Evolutionary conservation across 305 asterid genomes (phyloP).

Genomic region (Fraxinus velutina): DNA sequence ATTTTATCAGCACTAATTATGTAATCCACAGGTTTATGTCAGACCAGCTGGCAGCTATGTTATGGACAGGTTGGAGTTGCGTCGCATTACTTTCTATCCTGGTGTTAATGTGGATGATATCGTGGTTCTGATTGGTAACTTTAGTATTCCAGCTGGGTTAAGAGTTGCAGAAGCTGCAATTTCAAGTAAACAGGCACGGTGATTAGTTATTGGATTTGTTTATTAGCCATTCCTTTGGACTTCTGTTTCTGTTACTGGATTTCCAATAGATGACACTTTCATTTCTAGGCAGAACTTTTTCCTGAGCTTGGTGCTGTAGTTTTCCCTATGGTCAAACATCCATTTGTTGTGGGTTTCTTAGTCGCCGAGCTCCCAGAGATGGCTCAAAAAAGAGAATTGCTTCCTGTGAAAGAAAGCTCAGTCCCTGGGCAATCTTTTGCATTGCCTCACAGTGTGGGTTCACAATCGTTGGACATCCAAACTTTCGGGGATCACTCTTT

Average conservation of each 20-base stretch:
- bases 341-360: slow-evolving; percentile 89
- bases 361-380: slow-evolving; percentile 78
- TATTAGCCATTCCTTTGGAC: slow-evolving; percentile 1
- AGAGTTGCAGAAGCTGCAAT: slow-evolving; percentile 81
- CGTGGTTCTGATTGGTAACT: slow-evolving; percentile 71
- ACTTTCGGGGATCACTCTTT: slow-evolving; percentile 37
- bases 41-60: slow-evolving; percentile 97
- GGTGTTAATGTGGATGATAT: slow-evolving; percentile 56
- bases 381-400: slow-evolving; percentile 41
- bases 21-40: slow-evolving; percentile 67
- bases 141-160: slow-evolving; percentile 72
- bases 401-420: slow-evolving; percentile 37
- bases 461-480: slow-evolving; percentile 46
- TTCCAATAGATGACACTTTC: slow-evolving; percentile 32
- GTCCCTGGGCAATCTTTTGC: slow-evolving; percentile 40
- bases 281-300: slow-evolving; percentile 70
- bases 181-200: slow-evolving; percentile 59
- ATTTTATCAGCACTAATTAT: slow-evolving; percentile 15
- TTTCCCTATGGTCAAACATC: slow-evolving; percentile 88
- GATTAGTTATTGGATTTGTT: slow-evolving; percentile 7
- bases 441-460: slow-evolving; percentile 34
- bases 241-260: background rate
- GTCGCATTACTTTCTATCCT: slow-evolving; percentile 66
- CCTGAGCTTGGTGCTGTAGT: slow-evolving; percentile 86
- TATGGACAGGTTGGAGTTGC: slow-evolving; percentile 89